Conservation (phyloP, 2,329 filamentous ascomycete species). For the Talaromyces funiculosus region DNA sequence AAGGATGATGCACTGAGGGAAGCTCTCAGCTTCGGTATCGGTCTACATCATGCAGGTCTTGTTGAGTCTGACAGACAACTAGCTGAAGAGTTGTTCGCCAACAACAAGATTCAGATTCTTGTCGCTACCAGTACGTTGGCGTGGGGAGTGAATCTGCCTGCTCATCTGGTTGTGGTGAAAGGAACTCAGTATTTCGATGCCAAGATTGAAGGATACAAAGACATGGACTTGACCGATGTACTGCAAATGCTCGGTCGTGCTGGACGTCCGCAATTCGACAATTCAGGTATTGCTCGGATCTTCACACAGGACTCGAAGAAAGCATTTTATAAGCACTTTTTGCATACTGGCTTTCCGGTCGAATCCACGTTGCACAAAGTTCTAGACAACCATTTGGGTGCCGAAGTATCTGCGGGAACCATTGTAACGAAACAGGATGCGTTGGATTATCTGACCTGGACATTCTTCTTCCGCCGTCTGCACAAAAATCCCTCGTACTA, state of each 20-base stretch:
- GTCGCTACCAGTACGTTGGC: slow-evolving; percentile 93
- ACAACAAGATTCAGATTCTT: slow-evolving; percentile 97
- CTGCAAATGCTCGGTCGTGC: slow-evolving; percentile 96
- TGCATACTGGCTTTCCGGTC: slow-evolving; percentile 96
- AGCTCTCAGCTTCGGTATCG: slow-evolving; percentile 95
- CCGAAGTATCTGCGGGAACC: slow-evolving; percentile 89
- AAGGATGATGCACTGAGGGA: slow-evolving; percentile 91
- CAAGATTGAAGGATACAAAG: slow-evolving; percentile 94
- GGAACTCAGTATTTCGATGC: slow-evolving; percentile 98
- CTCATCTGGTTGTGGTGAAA: slow-evolving; percentile 95
- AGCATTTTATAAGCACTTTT: slow-evolving; percentile 98
- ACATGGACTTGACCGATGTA: slow-evolving; percentile 98
- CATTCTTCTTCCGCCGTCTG: slow-evolving; percentile 94
- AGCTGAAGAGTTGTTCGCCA: slow-evolving; percentile 88
- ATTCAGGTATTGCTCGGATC: slow-evolving; percentile 90
- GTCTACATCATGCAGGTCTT: slow-evolving; percentile 91
- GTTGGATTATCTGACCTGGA: slow-evolving; percentile 96
- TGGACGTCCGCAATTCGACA: slow-evolving; percentile 92
- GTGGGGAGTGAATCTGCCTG: slow-evolving; percentile 96
- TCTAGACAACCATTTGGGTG: slow-evolving; percentile 91
- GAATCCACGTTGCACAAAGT: slow-evolving; percentile 96
- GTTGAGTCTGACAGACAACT: slow-evolving; percentile 90
- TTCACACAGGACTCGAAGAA: slow-evolving; percentile 98
- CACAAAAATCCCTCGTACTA: slow-evolving; percentile 99
- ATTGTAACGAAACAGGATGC: slow-evolving; percentile 94